These are phyloP conservation scores for Emydomyces testavorans DNA, from an alignment of 2,329 filamentous ascomycete species.

Conservation along the genomic window DNA sequence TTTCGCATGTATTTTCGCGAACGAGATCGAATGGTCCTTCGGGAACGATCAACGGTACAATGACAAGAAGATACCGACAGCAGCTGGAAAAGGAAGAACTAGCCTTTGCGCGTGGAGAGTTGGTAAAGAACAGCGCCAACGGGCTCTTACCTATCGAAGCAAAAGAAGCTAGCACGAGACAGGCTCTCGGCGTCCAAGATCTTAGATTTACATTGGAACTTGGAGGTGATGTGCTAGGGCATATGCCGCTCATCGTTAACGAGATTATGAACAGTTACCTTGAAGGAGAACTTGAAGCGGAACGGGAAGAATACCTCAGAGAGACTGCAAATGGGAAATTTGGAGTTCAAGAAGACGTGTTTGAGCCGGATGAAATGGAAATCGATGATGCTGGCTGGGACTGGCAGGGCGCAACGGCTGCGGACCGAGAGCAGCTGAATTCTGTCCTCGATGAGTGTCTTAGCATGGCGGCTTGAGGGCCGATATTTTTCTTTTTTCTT, in stretches of 20 bases:
- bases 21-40: slow-evolving; percentile 49
- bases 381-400: slow-evolving; percentile 30
- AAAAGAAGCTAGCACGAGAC: slow-evolving; percentile 59
- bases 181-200: slow-evolving; percentile 65
- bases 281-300: slow-evolving; percentile 59
- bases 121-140: slow-evolving; percentile 57
- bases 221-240: slow-evolving; percentile 61
- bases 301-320: slow-evolving; percentile 26
- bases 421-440: slow-evolving; percentile 30
- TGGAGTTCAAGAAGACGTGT: slow-evolving; percentile 18
- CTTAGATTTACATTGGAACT: slow-evolving; percentile 64
- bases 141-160: slow-evolving; percentile 73
- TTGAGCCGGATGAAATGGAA: slow-evolving; percentile 31
- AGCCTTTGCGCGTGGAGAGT: slow-evolving; percentile 58
- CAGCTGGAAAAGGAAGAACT: slow-evolving; percentile 68
- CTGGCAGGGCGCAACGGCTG: slow-evolving; percentile 30
- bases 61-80: slow-evolving; percentile 65
- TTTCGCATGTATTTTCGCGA: slow-evolving; percentile 44
- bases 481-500: neutral
- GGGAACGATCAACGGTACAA: slow-evolving; percentile 57
- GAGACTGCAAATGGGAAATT: slow-evolving; percentile 13
- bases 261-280: slow-evolving; percentile 59
- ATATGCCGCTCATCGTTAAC: slow-evolving; percentile 64
- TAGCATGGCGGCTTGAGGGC: slow-evolving; percentile 29
- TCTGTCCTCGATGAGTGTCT: slow-evolving; percentile 34